Conservation (phyloP, 1,284 basidiomycete genomes). For the Cerioporus squamosus region DNA sequence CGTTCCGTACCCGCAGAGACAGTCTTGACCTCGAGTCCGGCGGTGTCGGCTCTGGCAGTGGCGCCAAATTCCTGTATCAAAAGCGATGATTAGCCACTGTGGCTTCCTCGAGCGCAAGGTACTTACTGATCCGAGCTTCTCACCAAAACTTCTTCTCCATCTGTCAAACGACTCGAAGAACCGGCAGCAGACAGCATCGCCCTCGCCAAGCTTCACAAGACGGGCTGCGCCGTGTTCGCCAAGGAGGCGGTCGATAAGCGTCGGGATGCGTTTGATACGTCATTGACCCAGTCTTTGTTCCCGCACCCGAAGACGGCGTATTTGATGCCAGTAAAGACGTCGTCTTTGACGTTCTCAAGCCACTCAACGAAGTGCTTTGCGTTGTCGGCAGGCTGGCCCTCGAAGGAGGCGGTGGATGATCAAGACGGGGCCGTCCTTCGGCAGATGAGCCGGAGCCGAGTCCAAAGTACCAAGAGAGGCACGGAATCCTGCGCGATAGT, state of each 20-base stretch:
- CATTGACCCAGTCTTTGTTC: constrained; percentile 54
- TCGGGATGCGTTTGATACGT: constrained; percentile 59
- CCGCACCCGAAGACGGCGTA: constrained; percentile 59
- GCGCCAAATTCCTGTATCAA: constrained; percentile 35
- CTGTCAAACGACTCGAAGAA: constrained; percentile 53
- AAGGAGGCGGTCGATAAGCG: constrained; percentile 44
- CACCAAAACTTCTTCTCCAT: constrained; percentile 50
- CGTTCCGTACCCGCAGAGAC: constrained; percentile 41
- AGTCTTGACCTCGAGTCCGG: constrained; percentile 37
- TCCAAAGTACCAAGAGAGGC: constrained; percentile 48
- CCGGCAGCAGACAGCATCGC: constrained; percentile 46
- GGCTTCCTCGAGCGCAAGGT: not conserved
- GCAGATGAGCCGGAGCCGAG: constrained; percentile 42
- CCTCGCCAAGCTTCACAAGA: constrained; percentile 45
- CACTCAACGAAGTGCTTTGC: constrained; percentile 49
- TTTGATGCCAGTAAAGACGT: constrained; percentile 39
- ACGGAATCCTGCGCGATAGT: constrained; percentile 39
- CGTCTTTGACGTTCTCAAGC: constrained; percentile 36
- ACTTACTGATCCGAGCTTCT: constrained; percentile 39
- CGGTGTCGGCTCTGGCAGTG: constrained; percentile 4
- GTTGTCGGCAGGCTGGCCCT: constrained; percentile 56
- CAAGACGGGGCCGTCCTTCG: constrained; percentile 49
- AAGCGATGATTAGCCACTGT: too few relatives aligned
- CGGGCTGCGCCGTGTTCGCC: constrained; percentile 44
- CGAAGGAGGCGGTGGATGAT: constrained; percentile 56